phyloP scores from a whole-genome alignment of 2,329 filamentous ascomycete genomes.

The Colletotrichum sp. region DNA sequence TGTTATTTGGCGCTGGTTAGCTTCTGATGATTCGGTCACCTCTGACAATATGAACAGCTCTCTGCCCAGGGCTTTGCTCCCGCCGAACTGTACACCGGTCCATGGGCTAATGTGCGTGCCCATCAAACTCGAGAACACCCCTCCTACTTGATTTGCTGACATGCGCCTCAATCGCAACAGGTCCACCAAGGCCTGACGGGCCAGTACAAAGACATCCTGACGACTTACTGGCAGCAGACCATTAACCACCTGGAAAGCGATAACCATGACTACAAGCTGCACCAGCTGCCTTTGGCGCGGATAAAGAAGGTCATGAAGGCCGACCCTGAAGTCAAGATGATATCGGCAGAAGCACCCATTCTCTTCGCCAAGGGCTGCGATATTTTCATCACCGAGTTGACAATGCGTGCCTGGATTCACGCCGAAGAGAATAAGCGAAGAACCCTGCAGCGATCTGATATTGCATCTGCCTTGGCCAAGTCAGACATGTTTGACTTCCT shows the following conservation, averaged over 20 bases:
- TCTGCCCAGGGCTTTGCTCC: constrained; percentile 87
- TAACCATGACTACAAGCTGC: constrained; percentile 97
- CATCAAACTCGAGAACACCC: background rate
- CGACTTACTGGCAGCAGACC: constrained; percentile 99
- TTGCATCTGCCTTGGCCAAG: constrained; percentile 93
- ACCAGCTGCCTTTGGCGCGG: constrained; percentile 93
- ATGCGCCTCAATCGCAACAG: constrained; percentile 48
- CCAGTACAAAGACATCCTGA: constrained; percentile 94
- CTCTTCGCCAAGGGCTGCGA: constrained; percentile 98
- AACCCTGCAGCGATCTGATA: constrained; percentile 93
- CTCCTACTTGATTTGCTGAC: background rate
- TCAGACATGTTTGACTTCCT: constrained; percentile 99
- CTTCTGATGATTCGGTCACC: background rate
- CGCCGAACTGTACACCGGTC: constrained; percentile 91
- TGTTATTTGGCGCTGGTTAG: background rate
- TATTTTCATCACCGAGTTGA: constrained; percentile 98
- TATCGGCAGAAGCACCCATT: constrained; percentile 96
- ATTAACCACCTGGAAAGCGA: constrained; percentile 95
- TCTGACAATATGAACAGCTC: constrained; percentile 58
- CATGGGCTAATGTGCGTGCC: constrained; percentile 86
- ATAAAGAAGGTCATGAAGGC: constrained; percentile 99
- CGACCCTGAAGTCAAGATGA: constrained; percentile 99
- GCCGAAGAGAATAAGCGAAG: constrained; percentile 98
- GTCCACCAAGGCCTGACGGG: constrained; percentile 94
- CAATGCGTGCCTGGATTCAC: constrained; percentile 99